Percentiles rank a stretch among this genome's conserved stretches.
phyloP scores from a whole-genome alignment of 2,329 filamentous ascomycete genomes.

The Blastomyces percursus region DNA sequence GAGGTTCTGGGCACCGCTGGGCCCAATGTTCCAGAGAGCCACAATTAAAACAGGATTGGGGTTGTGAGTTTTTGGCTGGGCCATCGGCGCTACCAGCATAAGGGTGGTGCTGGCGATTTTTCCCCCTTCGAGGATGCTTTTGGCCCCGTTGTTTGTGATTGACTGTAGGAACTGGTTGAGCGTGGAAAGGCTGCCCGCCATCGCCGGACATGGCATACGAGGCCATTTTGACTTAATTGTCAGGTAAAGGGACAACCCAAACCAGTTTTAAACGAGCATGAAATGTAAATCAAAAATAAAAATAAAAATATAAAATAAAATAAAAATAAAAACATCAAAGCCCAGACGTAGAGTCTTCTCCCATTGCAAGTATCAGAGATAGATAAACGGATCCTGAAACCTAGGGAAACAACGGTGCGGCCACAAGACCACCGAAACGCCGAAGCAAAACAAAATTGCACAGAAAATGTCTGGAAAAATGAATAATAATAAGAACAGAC shows the following conservation, averaged over 20 bases:
- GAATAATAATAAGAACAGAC: neutral
- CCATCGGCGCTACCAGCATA: conserved; percentile 6
- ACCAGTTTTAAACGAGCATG: neutral
- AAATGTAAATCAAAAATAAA: neutral
- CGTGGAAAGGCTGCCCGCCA: conserved; percentile 1
- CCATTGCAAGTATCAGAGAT: neutral
- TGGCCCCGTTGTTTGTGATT: conserved; percentile 13
- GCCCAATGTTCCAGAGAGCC: conserved; percentile 24
- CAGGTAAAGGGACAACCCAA: neutral
- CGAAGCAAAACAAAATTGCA: neutral
- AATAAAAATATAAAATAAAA: too few relatives aligned
- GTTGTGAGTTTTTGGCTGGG: conserved; percentile 8
- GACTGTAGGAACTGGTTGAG: conserved; percentile 8
- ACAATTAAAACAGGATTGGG: conserved; percentile 26
- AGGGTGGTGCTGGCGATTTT: conserved; percentile 11
- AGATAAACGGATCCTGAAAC: neutral
- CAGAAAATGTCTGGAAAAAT: neutral
- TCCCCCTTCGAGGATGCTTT: conserved; percentile 13
- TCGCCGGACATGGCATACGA: conserved; percentile 7
- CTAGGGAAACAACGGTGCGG: neutral
- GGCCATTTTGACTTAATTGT: conserved; percentile 7
- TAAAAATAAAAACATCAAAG: neutral
- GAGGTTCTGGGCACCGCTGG: conserved; percentile 26
- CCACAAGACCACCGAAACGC: neutral
- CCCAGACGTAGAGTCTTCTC: neutral